These are phyloP conservation scores for Penicillium steckii DNA, from an alignment of 495 filamentous ascomycete genomes.

Conservation along the genomic window DNA sequence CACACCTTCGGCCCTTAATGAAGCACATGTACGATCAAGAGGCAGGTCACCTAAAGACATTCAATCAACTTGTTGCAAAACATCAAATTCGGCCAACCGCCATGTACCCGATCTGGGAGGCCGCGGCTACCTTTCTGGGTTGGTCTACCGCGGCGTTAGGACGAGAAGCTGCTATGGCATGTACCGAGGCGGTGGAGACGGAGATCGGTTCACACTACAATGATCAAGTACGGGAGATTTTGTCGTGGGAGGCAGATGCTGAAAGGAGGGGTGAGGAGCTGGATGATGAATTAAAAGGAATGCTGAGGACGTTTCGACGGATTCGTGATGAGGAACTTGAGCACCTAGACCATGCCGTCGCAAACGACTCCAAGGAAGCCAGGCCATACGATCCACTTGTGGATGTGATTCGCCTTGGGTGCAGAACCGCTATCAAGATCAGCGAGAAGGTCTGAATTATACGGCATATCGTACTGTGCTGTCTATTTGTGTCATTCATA, in stretches of 20 bases:
- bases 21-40: constrained; percentile 99
- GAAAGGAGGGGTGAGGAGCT: constrained; percentile 67
- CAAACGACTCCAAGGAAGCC: constrained; percentile 86
- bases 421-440: constrained; percentile 88
- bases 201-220: constrained; percentile 98
- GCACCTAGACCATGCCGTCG: constrained; percentile 92
- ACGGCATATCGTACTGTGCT: not conserved
- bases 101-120: constrained; percentile 90
- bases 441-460: constrained; percentile 70
- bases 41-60: constrained; percentile 77
- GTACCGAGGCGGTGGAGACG: constrained; percentile 97
- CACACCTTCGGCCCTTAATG: constrained; percentile 86
- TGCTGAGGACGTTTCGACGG: constrained; percentile 71
- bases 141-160: constrained; percentile 91
- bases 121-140: constrained; percentile 77
- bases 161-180: constrained; percentile 95
- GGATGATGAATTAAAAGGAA: constrained; percentile 71
- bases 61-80: constrained; percentile 79
- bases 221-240: constrained; percentile 74
- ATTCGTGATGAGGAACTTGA: constrained; percentile 97
- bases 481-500: not conserved
- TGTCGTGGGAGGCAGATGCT: constrained; percentile 73
- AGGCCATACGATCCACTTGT: constrained; percentile 85
- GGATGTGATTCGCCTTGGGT: constrained; percentile 83
- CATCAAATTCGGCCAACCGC: constrained; percentile 93